These are phyloP conservation scores for Metschnikowia arizonensis DNA, from an alignment of 805 yeast species.

Conservation along the genomic window DNA sequence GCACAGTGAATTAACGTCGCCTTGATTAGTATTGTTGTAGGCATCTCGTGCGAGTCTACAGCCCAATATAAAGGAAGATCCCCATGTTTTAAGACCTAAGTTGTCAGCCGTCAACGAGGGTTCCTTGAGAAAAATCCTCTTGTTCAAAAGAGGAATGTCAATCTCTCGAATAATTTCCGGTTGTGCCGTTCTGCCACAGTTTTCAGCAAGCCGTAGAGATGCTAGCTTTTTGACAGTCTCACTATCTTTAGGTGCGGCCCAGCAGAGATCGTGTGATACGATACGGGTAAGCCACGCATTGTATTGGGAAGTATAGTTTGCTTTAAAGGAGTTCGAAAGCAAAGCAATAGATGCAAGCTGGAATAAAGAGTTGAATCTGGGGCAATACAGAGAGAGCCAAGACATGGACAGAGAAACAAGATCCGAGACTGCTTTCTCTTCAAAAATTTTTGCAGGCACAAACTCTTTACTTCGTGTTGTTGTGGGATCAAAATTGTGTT, in stretches of 20 bases:
- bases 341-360: conserved; percentile 25
- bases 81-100: conserved; percentile 94
- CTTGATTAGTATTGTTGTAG: conserved; percentile 1
- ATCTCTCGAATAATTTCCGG: conserved; percentile 67
- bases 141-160: conserved; percentile 17
- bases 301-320: conserved; percentile 31
- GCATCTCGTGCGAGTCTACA: conserved; percentile 38
- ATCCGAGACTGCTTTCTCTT: conserved; percentile 29
- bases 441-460: conserved; percentile 23
- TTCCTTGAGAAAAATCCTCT: conserved; percentile 50
- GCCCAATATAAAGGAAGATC: conserved; percentile 74
- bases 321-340: conserved; percentile 26
- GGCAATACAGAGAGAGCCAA: conserved; percentile 45
- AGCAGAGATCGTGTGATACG: conserved; percentile 45
- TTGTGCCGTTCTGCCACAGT: conserved; percentile 79
- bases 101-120: conserved; percentile 86
- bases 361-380: conserved; percentile 23
- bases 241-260: conserved; percentile 38
- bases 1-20: not conserved
- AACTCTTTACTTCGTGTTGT: conserved; percentile 8
- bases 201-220: conserved; percentile 66
- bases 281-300: conserved; percentile 48
- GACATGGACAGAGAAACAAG: conserved; percentile 25
- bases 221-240: conserved; percentile 51
- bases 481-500: conserved; percentile 45